Base-by-base conservation (phyloP, 176 grass and related monocot genomes). In the Bothriochloa decipiens region DNA sequence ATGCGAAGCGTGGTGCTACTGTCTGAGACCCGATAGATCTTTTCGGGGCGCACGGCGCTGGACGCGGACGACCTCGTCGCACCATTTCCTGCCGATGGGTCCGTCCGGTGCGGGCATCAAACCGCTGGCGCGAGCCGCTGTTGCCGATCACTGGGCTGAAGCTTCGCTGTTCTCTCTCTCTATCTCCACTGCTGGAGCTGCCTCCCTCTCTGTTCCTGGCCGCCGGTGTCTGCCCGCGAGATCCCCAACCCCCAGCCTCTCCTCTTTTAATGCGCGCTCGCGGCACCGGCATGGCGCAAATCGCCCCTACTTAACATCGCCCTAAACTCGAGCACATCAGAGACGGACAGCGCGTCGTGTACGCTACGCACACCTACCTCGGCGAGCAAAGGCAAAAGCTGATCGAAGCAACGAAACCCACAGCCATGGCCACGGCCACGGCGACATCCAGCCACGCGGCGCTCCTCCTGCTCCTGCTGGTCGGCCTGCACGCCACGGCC, bases 231-330 rank as follows among this genome's bases (percentile, higher is more conserved):
- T 72, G 70, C 70, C 14, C 14, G 78, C 64, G 11, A 67, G 68
- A 36, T 33, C 63, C 77, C 82, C 76, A 89, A 80, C 87, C 36
- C 1, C 87, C 87, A 69, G 29, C 29, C 81, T 23, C 81, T 14
- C 29, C 81, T 23, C 81, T 14, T 52, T 89, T 23, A 89, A 89
- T 85, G 87, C 69, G 32, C 68, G 10, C 18, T n/a, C 67, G 52
- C 22, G 71, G 52, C 52, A 81, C 39, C 5, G 39, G 39, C 39
- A 40, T 7, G 8, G 35, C 18, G 16, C 36, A 70, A 3, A 70
- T 26, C 46, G 15, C 2, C 46, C 79, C 52, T 58, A 58, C 20
- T 32, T 60, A 60, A 60, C 0, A 60, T 11, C 40, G 12, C 12
- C 40, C 77, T 49, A 46, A 50, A 11, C 32, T 32, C 87, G 18